A percentile compares a stretch with the other conserved stretches of the same genome.
phyloP scores from a whole-genome alignment of 2,329 filamentous ascomycete genomes.

The Paracorniculantispora psalliotae region DNA sequence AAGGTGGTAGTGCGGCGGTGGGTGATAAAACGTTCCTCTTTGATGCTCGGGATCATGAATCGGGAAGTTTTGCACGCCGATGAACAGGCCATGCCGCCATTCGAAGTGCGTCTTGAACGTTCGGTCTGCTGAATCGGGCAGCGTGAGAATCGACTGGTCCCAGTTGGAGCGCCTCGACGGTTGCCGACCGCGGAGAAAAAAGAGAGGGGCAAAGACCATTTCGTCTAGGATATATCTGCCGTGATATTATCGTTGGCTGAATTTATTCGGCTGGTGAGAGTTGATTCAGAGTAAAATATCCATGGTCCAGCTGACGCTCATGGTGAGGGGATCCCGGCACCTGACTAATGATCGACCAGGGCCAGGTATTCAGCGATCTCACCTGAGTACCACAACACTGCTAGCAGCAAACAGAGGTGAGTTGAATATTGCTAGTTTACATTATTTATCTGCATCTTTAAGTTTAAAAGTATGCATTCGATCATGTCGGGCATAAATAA shows the following conservation, averaged over 20 bases:
- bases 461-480: too few relatives aligned
- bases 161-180: conserved; percentile 1
- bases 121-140: background rate
- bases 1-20: conserved; percentile 22
- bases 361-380: too few relatives aligned
- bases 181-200: conserved; percentile 1
- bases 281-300: too few relatives aligned
- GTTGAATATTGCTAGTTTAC: too few relatives aligned
- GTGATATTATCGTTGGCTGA: background rate
- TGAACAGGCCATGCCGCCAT: background rate
- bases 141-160: background rate
- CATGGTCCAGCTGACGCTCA: too few relatives aligned
- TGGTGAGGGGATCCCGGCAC: too few relatives aligned
- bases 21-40: conserved; percentile 11
- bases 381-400: too few relatives aligned
- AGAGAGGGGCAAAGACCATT: conserved; percentile 8
- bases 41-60: background rate
- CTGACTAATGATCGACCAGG: too few relatives aligned
- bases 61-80: conserved; percentile 9
- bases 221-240: background rate
- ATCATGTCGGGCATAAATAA: too few relatives aligned
- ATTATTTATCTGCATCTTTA: too few relatives aligned
- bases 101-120: conserved; percentile 1
- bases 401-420: too few relatives aligned
- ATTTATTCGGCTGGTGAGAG: too few relatives aligned